Conservation (phyloP, 306 rosid species). For the Castanea mollissima region DNA sequence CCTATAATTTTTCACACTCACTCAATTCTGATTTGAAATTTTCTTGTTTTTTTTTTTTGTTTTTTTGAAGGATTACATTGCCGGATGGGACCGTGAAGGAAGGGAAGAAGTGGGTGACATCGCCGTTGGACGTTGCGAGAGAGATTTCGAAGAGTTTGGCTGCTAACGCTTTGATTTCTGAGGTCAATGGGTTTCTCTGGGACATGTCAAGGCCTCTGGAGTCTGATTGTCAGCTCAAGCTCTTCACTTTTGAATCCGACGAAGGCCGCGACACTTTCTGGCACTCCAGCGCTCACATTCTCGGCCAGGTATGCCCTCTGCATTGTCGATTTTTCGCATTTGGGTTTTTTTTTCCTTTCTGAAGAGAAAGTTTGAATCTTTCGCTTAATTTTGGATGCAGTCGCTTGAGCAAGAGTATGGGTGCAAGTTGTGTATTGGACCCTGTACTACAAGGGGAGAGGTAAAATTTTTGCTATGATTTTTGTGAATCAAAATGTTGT, state of each 20-base stretch:
- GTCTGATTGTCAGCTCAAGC: conserved; percentile 62
- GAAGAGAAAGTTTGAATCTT: no score
- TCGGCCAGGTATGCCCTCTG: conserved; percentile 58
- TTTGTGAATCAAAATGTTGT: background rate
- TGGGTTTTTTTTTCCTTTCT: background rate
- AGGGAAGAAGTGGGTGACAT: conserved; percentile 68
- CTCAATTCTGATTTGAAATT: background rate
- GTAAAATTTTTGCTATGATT: conserved; percentile 20
- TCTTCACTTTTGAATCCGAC: conserved; percentile 65
- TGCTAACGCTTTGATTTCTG: conserved; percentile 68
- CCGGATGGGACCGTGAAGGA: conserved; percentile 69
- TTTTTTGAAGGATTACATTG: conserved; percentile 49
- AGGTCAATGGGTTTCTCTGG: conserved; percentile 86
- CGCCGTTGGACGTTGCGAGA: conserved; percentile 76
- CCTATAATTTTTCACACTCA: no score
- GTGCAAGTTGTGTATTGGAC: conserved; percentile 96
- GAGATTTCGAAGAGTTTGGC: conserved; percentile 83
- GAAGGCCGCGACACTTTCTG: conserved; percentile 96
- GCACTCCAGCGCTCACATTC: conserved; percentile 99
- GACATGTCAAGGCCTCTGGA: conserved; percentile 84
- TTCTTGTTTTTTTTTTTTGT: background rate
- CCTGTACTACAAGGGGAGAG: conserved; percentile 98
- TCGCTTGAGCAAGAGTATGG: conserved; percentile 82
- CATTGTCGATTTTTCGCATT: background rate
- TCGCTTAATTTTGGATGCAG: conserved; percentile 35